Evolutionary conservation across 2,329 filamentous ascomycete genomes (phyloP).

Genomic region (Diplodia seriata): DNA sequence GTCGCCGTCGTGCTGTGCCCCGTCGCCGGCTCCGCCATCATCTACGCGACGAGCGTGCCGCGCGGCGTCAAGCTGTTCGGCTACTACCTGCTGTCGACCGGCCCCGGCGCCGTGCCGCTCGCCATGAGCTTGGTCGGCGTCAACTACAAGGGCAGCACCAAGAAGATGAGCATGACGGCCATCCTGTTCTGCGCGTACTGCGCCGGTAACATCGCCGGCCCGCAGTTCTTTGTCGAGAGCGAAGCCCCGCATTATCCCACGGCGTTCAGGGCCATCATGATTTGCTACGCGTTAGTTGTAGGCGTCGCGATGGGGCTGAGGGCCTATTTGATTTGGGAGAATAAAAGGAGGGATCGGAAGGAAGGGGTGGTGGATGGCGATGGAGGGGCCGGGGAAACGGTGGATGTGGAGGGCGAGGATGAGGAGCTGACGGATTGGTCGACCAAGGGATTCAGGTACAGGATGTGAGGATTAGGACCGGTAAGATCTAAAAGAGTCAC

Average conservation of each 20-base stretch:
- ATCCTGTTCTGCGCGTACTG: slow-evolving; percentile 30
- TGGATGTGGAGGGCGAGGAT: slow-evolving; percentile 17
- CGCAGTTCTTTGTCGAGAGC: slow-evolving; percentile 27
- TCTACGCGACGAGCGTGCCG: slow-evolving; percentile 23
- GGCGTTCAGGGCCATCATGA: slow-evolving; percentile 29
- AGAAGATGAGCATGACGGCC: slow-evolving; percentile 41
- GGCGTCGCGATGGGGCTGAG: slow-evolving; percentile 33
- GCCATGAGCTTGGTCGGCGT: slow-evolving; percentile 34
- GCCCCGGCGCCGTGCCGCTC: slow-evolving; percentile 22
- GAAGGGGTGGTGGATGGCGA: slow-evolving; percentile 1
- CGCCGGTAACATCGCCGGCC: slow-evolving; percentile 26
- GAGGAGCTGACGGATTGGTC: slow-evolving; percentile 41
- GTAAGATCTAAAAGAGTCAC: not conserved
- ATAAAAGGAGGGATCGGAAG: slow-evolving; percentile 32
- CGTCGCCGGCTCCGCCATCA: slow-evolving; percentile 25
- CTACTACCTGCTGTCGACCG: slow-evolving; percentile 31
- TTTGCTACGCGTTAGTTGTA: slow-evolving; percentile 33
- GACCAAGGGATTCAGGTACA: slow-evolving; percentile 40
- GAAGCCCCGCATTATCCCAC: slow-evolving; percentile 32
- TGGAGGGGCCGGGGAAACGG: slow-evolving; percentile 1
- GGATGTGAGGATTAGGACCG: slow-evolving; percentile 12
- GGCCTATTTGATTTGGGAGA: slow-evolving; percentile 35
- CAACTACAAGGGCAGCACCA: slow-evolving; percentile 43
- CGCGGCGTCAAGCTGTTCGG: slow-evolving; percentile 29
- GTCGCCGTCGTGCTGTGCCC: slow-evolving; percentile 16